A percentile compares a stretch with the other conserved stretches of the same genome.
Conservation (phyloP, 768 basidiomycete species). For the Calocera viscosa region DNA sequence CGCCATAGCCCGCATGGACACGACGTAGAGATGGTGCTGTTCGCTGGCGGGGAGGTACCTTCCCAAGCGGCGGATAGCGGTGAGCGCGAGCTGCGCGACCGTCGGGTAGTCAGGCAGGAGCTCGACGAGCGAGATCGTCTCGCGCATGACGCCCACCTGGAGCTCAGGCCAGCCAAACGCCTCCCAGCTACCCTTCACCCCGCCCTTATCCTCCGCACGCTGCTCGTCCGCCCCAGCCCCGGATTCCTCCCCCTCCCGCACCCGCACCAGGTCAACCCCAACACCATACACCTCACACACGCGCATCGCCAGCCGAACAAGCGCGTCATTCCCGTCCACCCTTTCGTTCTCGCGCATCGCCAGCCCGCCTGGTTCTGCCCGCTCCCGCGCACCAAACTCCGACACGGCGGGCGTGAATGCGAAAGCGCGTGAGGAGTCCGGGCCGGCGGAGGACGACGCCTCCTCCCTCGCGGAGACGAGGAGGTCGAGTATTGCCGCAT, state of each 20-base stretch:
- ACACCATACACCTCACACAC: constrained; percentile 72
- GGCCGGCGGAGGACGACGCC: constrained; percentile 18
- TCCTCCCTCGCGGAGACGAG: constrained; percentile 77
- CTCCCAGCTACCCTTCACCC: constrained; percentile 29
- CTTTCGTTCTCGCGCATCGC: constrained; percentile 63
- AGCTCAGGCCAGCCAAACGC: constrained; percentile 88
- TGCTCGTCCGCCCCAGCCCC: constrained; percentile 11
- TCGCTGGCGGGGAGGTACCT: constrained; percentile 57
- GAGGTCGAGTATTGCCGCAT: constrained; percentile 73
- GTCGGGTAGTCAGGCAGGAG: constrained; percentile 55
- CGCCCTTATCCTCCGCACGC: constrained; percentile 32
- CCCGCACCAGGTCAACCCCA: constrained; percentile 56
- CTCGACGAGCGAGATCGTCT: constrained; percentile 84
- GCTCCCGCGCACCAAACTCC: background rate
- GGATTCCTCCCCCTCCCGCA: constrained; percentile 28
- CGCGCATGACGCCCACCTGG: constrained; percentile 84
- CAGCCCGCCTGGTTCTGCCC: constrained; percentile 23
- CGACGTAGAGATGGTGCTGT: constrained; percentile 65
- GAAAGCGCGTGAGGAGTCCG: constrained; percentile 2
- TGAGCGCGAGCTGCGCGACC: constrained; percentile 81
- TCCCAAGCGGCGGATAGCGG: constrained; percentile 64
- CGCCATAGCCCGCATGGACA: constrained; percentile 56
- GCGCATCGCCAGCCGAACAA: constrained; percentile 61
- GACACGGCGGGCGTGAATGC: background rate
- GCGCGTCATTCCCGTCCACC: constrained; percentile 64